Evolutionary conservation across 2,329 filamentous ascomycete genomes (phyloP).

Genomic region (Colletotrichum sp.): DNA sequence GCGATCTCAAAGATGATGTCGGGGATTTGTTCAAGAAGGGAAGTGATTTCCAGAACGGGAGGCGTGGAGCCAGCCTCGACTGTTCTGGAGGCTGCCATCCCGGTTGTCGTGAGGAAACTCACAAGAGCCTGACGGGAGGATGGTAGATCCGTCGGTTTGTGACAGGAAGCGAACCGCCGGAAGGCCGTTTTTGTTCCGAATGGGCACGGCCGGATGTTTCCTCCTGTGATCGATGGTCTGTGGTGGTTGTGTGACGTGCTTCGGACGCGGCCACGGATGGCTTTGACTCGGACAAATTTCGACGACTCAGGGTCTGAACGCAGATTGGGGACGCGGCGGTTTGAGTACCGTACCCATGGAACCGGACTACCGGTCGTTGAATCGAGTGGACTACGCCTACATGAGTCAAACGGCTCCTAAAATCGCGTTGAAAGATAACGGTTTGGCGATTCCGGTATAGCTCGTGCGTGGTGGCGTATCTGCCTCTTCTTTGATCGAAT

Average conservation of each 20-base stretch:
- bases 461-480: neutral
- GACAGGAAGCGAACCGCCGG: neutral
- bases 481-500: neutral
- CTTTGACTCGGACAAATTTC: conserved; percentile 3
- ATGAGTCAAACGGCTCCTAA: neutral
- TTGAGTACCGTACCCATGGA: neutral
- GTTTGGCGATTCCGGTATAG: neutral
- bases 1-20: conserved; percentile 12
- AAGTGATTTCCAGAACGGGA: neutral
- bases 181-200: neutral
- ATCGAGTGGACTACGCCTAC: neutral
- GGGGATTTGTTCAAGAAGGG: conserved; percentile 3
- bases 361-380: neutral
- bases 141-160: neutral
- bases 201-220: neutral
- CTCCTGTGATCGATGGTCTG: neutral
- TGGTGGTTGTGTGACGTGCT: neutral
- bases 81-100: neutral
- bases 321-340: neutral
- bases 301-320: neutral
- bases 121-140: neutral
- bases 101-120: neutral
- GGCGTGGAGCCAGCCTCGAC: neutral
- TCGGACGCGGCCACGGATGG: neutral
- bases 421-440: neutral